Percentiles rank a stretch among this genome's conserved stretches.
phyloP scores from a whole-genome alignment of 805 yeast genomes.

The Lipomyces kockii region DNA sequence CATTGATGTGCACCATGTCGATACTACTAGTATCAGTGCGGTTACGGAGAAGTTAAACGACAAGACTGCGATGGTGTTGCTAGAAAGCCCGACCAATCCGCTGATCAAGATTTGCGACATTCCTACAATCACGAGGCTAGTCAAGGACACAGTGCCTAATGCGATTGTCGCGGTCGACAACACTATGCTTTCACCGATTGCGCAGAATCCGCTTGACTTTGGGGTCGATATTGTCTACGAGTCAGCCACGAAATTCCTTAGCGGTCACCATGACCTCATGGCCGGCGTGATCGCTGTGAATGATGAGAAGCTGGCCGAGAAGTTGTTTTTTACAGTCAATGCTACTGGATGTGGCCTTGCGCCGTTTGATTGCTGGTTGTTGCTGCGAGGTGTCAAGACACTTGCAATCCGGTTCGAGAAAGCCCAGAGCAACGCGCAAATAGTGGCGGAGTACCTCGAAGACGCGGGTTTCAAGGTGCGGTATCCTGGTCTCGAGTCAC shows the following conservation, averaged over 20 bases:
- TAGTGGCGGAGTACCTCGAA: slow-evolving; percentile 74
- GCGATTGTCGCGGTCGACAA: slow-evolving; percentile 84
- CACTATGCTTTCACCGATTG: slow-evolving; percentile 94
- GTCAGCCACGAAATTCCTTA: slow-evolving; percentile 85
- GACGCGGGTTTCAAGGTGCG: slow-evolving; percentile 73
- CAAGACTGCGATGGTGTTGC: slow-evolving; percentile 74
- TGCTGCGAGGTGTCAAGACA: slow-evolving; percentile 87
- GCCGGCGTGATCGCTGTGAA: slow-evolving; percentile 87
- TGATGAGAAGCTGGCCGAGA: slow-evolving; percentile 64
- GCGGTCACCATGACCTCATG: slow-evolving; percentile 87
- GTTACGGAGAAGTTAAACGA: slow-evolving; percentile 60
- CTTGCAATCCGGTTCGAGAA: slow-evolving; percentile 82
- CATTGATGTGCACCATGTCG: slow-evolving; percentile 72
- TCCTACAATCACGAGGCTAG: slow-evolving; percentile 64
- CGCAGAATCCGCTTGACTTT: slow-evolving; percentile 80
- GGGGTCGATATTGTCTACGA: slow-evolving; percentile 93
- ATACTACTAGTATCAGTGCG: slow-evolving; percentile 72
- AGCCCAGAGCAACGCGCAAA: slow-evolving; percentile 80
- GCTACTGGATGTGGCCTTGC: slow-evolving; percentile 90
- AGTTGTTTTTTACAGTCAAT: slow-evolving; percentile 76
- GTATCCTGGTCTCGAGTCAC: slow-evolving; percentile 81
- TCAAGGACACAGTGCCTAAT: slow-evolving; percentile 69
- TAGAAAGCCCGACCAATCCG: slow-evolving; percentile 95
- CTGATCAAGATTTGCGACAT: slow-evolving; percentile 86
- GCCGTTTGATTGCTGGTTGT: slow-evolving; percentile 91